Conservation (phyloP, 2,329 filamentous ascomycete species). For the Venturia aucupariae region DNA sequence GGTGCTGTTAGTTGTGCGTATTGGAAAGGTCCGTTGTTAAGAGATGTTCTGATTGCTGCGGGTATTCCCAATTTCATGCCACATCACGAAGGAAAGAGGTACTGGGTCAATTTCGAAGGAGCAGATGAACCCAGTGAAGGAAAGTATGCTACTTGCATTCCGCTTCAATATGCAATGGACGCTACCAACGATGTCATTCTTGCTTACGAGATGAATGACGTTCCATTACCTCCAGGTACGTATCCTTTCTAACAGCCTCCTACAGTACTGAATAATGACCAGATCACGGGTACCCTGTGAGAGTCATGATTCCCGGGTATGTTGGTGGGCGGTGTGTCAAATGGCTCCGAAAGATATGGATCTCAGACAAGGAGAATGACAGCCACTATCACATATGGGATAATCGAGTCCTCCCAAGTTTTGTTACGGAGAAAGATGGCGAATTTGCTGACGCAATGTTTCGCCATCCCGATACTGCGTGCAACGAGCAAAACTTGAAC, state of each 20-base stretch:
- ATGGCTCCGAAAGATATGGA: constrained; percentile 34
- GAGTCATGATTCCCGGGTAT: constrained; percentile 34
- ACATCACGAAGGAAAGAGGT: constrained; percentile 16
- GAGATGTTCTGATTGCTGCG: constrained; percentile 36
- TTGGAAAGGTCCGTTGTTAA: constrained; percentile 40
- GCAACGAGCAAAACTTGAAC: constrained; percentile 42
- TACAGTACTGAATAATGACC: constrained; percentile 17
- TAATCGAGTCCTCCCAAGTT: constrained; percentile 39
- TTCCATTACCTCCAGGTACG: constrained; percentile 22
- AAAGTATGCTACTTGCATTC: constrained; percentile 41
- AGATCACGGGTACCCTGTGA: constrained; percentile 36
- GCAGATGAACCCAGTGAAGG: constrained; percentile 39
- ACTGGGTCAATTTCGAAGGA: constrained; percentile 35
- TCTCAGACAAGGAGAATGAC: constrained; percentile 32
- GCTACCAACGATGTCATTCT: constrained; percentile 40
- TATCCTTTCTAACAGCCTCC: background rate
- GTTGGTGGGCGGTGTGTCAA: constrained; percentile 35
- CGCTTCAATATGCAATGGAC: constrained; percentile 41
- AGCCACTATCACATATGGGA: constrained; percentile 42
- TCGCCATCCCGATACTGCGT: constrained; percentile 33
- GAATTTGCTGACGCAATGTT: constrained; percentile 35
- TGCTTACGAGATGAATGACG: constrained; percentile 45
- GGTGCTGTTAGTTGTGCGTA: constrained; percentile 41
- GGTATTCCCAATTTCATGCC: constrained; percentile 25
- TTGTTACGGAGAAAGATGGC: constrained; percentile 35